A percentile compares a stretch with the other conserved stretches of the same genome.
phyloP scores from a whole-genome alignment of 2,329 filamentous ascomycete genomes.

The Juglanconis oblonga region DNA sequence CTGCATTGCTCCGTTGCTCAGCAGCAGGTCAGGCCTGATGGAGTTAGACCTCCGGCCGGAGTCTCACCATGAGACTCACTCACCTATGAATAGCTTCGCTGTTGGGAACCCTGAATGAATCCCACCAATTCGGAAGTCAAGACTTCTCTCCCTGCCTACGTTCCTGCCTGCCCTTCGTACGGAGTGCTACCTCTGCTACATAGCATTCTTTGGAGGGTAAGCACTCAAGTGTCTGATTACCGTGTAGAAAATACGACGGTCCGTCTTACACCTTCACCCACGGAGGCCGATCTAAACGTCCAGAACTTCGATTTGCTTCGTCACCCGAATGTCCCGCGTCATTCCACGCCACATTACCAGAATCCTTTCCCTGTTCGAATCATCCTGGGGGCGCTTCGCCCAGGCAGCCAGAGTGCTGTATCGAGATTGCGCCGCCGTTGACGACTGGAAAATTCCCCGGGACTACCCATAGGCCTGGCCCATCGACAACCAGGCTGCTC shows the following conservation, averaged over 20 bases:
- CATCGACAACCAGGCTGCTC: too few relatives aligned
- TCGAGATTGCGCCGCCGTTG: neutral
- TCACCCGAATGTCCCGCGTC: neutral
- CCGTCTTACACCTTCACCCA: conserved; percentile 1
- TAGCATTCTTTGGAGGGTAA: too few relatives aligned
- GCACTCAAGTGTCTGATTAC: too few relatives aligned
- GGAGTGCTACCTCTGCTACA: conserved; percentile 1
- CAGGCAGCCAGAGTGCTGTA: too few relatives aligned
- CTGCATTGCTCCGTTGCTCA: neutral
- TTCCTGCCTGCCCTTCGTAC: neutral
- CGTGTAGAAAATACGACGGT: neutral
- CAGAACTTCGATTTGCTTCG: neutral
- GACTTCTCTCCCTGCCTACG: neutral
- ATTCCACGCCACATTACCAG: neutral
- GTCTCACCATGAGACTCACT: neutral
- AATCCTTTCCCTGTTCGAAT: neutral
- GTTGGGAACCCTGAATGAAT: neutral
- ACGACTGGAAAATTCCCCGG: neutral
- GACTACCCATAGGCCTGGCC: neutral
- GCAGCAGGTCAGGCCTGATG: conserved; percentile 6
- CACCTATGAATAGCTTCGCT: neutral
- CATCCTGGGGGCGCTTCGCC: neutral
- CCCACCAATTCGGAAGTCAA: neutral
- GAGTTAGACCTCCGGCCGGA: conserved; percentile 11
- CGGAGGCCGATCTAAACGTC: neutral